Conservation (phyloP, 2,329 filamentous ascomycete species). For the Emergomyces orientalis region DNA sequence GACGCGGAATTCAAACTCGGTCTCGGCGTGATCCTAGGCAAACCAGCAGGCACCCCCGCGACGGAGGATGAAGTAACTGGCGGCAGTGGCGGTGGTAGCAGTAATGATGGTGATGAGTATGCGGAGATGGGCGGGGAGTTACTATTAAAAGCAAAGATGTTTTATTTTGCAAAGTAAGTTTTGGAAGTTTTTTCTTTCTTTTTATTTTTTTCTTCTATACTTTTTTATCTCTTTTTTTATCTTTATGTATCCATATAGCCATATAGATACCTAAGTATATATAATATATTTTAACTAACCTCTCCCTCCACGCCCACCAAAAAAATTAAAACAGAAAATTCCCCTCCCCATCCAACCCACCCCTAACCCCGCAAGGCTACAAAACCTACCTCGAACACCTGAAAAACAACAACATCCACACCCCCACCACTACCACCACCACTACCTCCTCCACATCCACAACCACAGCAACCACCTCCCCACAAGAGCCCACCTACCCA, state of each 20-base stretch:
- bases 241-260: too few relatives aligned
- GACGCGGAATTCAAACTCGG: conserved; percentile 40
- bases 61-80: conserved; percentile 21
- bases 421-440: neutral
- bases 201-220: neutral
- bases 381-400: conserved; percentile 3
- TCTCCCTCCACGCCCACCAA: too few relatives aligned
- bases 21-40: conserved; percentile 38
- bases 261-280: too few relatives aligned
- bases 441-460: conserved; percentile 6
- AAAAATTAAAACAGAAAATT: conserved; percentile 1
- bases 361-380: conserved; percentile 5
- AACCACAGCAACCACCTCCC: conserved; percentile 12
- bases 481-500: conserved; percentile 58
- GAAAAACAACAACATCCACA: conserved; percentile 3
- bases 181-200: neutral
- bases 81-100: neutral
- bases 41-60: conserved; percentile 26
- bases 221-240: too few relatives aligned
- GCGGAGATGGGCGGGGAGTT: neutral
- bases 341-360: neutral
- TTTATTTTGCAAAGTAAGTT: conserved; percentile 4
- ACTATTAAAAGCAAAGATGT: neutral
- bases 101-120: neutral
- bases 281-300: too few relatives aligned